phyloP scores from a whole-genome alignment of 1,139 yeast genomes.

The Saccharomyces hybrid region DNA sequence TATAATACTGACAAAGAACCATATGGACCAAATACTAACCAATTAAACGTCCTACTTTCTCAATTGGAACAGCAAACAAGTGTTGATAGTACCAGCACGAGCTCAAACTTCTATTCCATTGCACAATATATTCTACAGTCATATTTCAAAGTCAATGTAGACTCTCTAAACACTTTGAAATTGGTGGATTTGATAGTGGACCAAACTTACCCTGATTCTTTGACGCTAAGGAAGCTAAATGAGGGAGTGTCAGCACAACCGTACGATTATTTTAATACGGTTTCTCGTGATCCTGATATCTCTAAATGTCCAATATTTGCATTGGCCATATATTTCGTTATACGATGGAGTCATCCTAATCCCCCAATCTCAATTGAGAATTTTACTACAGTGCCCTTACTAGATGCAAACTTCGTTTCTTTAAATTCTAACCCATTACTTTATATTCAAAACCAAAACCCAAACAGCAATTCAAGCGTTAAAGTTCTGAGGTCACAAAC shows the following conservation, averaged over 20 bases:
- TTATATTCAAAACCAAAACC: conserved; percentile 8
- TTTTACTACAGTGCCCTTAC: conserved; percentile 14
- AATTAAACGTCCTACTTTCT: conserved; percentile 7
- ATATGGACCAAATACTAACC: conserved; percentile 6
- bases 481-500: conserved; percentile 16
- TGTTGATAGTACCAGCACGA: conserved; percentile 13
- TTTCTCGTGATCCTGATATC: conserved; percentile 27
- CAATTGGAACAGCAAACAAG: conserved; percentile 20
- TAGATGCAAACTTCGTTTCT: conserved; percentile 18
- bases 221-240: conserved; percentile 29
- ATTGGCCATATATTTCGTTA: conserved; percentile 26
- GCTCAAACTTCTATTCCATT: conserved; percentile 24
- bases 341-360: conserved; percentile 25
- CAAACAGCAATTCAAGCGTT: conserved; percentile 6
- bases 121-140: conserved; percentile 25
- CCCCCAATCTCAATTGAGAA: conserved; percentile 21
- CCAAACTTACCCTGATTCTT: conserved; percentile 30
- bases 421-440: conserved; percentile 11
- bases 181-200: conserved; percentile 29
- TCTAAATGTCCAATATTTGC: conserved; percentile 30
- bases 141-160: conserved; percentile 21
- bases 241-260: conserved; percentile 21
- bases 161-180: conserved; percentile 13
- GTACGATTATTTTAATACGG: conserved; percentile 29
- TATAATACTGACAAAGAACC: background rate